Conservation (phyloP, 768 basidiomycete species). For the Auriscalpium microsporum region DNA sequence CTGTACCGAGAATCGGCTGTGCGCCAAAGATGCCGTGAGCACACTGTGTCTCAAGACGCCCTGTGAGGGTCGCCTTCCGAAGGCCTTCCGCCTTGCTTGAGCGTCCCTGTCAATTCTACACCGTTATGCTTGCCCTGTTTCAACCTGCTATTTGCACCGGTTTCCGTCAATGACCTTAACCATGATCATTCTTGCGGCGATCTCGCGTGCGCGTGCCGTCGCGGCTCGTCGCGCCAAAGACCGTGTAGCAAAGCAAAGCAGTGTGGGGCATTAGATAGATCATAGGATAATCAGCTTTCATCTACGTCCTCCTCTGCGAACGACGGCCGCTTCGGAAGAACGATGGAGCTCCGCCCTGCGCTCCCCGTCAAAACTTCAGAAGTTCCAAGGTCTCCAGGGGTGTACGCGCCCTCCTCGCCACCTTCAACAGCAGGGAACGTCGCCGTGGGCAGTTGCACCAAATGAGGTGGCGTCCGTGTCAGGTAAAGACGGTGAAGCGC, state of each 20-base stretch:
- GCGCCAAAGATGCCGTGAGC: too few species aligned
- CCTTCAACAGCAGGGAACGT: slow-evolving; percentile 52
- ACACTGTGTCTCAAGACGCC: too few species aligned
- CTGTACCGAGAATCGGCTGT: too few species aligned
- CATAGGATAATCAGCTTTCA: slow-evolving; percentile 1
- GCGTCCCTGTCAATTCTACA: too few species aligned
- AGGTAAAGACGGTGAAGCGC: slow-evolving; percentile 77
- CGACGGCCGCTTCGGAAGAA: slow-evolving; percentile 25
- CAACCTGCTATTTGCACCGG: too few species aligned
- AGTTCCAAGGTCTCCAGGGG: slow-evolving; percentile 45
- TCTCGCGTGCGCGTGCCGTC: too few species aligned
- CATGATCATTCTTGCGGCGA: too few species aligned
- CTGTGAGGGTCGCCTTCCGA: too few species aligned
- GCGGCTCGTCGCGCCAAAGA: too few species aligned
- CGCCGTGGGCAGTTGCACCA: slow-evolving; percentile 61
- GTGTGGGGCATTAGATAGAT: slow-evolving; percentile 1
- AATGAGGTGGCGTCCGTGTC: slow-evolving; percentile 62
- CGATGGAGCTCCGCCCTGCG: slow-evolving; percentile 44
- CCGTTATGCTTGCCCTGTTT: too few species aligned
- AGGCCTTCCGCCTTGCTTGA: too few species aligned
- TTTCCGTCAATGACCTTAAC: too few species aligned
- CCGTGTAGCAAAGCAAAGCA: neutral
- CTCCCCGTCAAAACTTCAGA: slow-evolving; percentile 65
- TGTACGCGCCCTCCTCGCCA: slow-evolving; percentile 39
- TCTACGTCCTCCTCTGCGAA: slow-evolving; percentile 17